Conservation (phyloP, 257 asterid species). For the Solanum virginianum region DNA sequence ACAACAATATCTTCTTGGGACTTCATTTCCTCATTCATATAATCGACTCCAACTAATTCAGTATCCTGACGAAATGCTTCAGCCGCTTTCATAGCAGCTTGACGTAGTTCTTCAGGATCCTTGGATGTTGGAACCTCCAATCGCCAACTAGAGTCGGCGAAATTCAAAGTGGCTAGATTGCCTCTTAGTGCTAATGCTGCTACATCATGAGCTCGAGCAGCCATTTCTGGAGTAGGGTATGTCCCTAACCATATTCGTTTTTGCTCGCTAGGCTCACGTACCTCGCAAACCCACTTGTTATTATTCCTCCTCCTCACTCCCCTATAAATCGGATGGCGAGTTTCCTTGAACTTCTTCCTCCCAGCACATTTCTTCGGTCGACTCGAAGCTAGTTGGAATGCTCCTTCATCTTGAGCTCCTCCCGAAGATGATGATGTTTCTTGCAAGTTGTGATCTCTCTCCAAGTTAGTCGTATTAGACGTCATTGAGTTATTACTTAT, state of each 20-base stretch:
- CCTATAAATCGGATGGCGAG: slow-evolving; percentile 25
- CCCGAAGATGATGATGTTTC: neutral
- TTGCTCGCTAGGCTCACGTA: slow-evolving; percentile 49
- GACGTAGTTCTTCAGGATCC: slow-evolving; percentile 30
- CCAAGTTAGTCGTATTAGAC: neutral
- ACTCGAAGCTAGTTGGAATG: slow-evolving; percentile 1
- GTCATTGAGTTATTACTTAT: neutral
- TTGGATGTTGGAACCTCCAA: slow-evolving; percentile 29
- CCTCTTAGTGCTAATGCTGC: slow-evolving; percentile 67
- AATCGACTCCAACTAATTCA: neutral
- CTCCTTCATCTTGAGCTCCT: neutral
- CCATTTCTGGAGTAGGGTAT: slow-evolving; percentile 74
- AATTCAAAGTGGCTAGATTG: slow-evolving; percentile 37
- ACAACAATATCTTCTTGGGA: neutral
- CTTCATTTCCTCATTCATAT: neutral
- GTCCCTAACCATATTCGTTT: slow-evolving; percentile 72
- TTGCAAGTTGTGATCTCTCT: neutral
- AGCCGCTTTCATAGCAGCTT: slow-evolving; percentile 41
- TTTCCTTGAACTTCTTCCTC: slow-evolving; percentile 23
- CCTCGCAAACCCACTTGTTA: slow-evolving; percentile 27
- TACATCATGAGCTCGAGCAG: slow-evolving; percentile 70
- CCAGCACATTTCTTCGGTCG: slow-evolving; percentile 20
- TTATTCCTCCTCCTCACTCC: slow-evolving; percentile 24
- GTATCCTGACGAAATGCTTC: slow-evolving; percentile 14
- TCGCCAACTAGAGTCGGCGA: slow-evolving; percentile 54